phyloP scores from a whole-genome alignment of 768 basidiomycete genomes.

The Agrocybe chaxingu region DNA sequence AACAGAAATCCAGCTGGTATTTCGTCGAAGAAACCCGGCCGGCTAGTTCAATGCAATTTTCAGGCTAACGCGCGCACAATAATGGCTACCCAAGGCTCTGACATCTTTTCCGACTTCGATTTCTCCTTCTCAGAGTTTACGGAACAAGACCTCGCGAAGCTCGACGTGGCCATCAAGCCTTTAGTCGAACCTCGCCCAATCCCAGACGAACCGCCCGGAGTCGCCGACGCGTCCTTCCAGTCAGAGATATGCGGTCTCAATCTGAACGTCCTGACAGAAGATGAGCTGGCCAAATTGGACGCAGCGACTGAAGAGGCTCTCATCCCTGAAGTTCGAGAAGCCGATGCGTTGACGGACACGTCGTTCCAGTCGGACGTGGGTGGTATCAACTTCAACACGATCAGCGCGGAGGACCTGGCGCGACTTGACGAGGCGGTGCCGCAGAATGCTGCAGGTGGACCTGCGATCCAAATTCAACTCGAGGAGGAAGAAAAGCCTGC shows the following conservation, averaged over 20 bases:
- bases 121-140: slow-evolving; percentile 48
- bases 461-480: slow-evolving; percentile 33
- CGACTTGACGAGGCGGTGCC: slow-evolving; percentile 7
- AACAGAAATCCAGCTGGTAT: no score
- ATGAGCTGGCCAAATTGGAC: slow-evolving; percentile 15
- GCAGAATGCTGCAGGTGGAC: slow-evolving; percentile 13
- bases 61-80: no score
- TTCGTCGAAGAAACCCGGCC: no score
- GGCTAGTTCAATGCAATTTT: no score
- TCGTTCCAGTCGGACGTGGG: slow-evolving; percentile 14
- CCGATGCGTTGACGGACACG: slow-evolving; percentile 3
- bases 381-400: slow-evolving; percentile 13
- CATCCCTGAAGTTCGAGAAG: background rate
- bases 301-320: slow-evolving; percentile 1
- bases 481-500: slow-evolving; percentile 14
- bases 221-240: slow-evolving; percentile 8
- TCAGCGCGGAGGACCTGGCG: slow-evolving; percentile 16
- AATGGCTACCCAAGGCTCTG: slow-evolving; percentile 9
- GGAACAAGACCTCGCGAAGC: slow-evolving; percentile 47
- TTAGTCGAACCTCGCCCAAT: background rate
- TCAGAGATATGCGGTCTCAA: slow-evolving; percentile 13
- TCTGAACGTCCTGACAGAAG: slow-evolving; percentile 14
- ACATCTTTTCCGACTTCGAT: slow-evolving; percentile 40
- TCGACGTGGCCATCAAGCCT: slow-evolving; percentile 38
- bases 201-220: background rate